Evolutionary conservation across 768 basidiomycete genomes (phyloP).

Genomic region (Cantharellus anzutake): DNA sequence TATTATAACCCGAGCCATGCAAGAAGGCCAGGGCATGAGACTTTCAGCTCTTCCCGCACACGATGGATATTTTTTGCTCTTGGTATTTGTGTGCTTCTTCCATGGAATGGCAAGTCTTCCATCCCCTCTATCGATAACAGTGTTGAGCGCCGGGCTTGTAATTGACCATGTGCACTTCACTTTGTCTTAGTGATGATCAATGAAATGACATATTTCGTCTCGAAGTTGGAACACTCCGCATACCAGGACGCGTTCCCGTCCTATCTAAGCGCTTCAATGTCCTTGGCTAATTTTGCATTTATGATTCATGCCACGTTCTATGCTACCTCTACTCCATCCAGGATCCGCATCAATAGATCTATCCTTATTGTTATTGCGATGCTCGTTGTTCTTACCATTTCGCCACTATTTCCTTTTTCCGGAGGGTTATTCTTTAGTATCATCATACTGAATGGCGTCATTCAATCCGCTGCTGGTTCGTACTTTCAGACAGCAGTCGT

Average conservation of each 20-base stretch:
- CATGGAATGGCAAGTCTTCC: not conserved
- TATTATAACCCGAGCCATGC: too few relatives aligned
- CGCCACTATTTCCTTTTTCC: conserved; percentile 38
- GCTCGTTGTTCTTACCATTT: conserved; percentile 41
- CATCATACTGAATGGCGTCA: conserved; percentile 37
- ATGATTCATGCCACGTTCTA: conserved; percentile 47
- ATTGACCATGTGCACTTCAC: too few relatives aligned
- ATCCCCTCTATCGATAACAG: not conserved
- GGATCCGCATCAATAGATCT: conserved; percentile 26
- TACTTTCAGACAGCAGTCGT: conserved; percentile 64
- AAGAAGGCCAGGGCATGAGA: too few relatives aligned
- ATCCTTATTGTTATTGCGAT: conserved; percentile 32
- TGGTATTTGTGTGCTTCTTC: not conserved
- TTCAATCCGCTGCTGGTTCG: conserved; percentile 41
- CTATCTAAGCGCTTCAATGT: conserved; percentile 42
- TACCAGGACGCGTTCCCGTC: conserved; percentile 42
- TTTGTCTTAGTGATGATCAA: conserved; percentile 56
- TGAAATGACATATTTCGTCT: conserved; percentile 62
- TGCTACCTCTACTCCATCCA: not conserved
- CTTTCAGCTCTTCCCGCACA: not conserved
- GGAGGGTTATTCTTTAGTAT: conserved; percentile 44
- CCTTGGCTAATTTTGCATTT: conserved; percentile 43
- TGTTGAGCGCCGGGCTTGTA: not conserved
- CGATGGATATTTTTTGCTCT: not conserved
- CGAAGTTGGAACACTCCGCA: conserved; percentile 42